phyloP scores from a whole-genome alignment of 2,329 filamentous ascomycete genomes.

The Lasiodiplodia gonubiensis region DNA sequence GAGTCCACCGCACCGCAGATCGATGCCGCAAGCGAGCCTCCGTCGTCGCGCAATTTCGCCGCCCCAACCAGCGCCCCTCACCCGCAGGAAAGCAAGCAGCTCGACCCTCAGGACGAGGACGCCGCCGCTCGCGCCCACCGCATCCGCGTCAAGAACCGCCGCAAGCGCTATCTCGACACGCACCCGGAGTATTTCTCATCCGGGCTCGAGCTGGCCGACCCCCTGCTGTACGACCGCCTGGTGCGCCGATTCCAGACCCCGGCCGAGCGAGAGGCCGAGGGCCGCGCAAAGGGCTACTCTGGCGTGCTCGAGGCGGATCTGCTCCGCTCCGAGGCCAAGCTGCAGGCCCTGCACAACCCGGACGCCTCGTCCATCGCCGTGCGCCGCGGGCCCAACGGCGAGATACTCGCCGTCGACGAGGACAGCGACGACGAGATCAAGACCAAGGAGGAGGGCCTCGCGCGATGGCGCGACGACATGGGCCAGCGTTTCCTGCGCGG shows the following conservation, averaged over 20 bases:
- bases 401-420: conserved; percentile 63
- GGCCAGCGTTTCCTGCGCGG: conserved; percentile 76
- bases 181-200: conserved; percentile 74
- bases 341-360: conserved; percentile 65
- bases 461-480: conserved; percentile 75
- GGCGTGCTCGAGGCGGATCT: conserved; percentile 80
- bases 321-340: conserved; percentile 75
- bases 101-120: conserved; percentile 22
- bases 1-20: conserved; percentile 23
- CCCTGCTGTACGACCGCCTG: conserved; percentile 80
- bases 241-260: conserved; percentile 77
- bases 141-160: conserved; percentile 73
- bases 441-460: conserved; percentile 69
- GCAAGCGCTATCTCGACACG: conserved; percentile 75
- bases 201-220: conserved; percentile 72
- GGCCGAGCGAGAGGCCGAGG: conserved; percentile 75
- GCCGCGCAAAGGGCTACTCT: conserved; percentile 75
- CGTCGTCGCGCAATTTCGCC: conserved; percentile 36
- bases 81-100: conserved; percentile 23
- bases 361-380: conserved; percentile 59
- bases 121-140: conserved; percentile 37
- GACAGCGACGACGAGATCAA: conserved; percentile 63
- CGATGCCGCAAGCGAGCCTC: conserved; percentile 39
- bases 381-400: conserved; percentile 57
- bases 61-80: conserved; percentile 36